Percentiles rank a stretch among this genome's conserved stretches.
These are phyloP conservation scores for Cordyceps fumosorosea DNA, from an alignment of 2,329 filamentous ascomycete genomes.

Conservation along the genomic window DNA sequence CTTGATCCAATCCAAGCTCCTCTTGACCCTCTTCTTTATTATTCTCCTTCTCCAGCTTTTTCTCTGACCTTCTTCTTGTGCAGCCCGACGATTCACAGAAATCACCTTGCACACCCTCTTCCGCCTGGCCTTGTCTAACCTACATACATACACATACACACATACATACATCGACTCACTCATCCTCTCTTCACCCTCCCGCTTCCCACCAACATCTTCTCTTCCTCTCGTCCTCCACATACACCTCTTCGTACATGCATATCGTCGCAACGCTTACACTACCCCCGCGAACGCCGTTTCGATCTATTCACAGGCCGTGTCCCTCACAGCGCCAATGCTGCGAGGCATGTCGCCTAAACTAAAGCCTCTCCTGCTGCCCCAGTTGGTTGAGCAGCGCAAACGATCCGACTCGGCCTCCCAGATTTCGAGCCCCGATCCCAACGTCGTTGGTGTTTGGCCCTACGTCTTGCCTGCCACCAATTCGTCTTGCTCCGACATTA, in stretches of 20 bases:
- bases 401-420: constrained; percentile 25
- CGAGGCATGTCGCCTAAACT: constrained; percentile 40
- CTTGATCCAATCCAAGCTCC: too few species aligned
- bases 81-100: background rate
- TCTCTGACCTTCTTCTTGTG: background rate
- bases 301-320: constrained; percentile 7
- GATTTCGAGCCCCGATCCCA: constrained; percentile 23
- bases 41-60: constrained; percentile 10
- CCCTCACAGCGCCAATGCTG: constrained; percentile 7
- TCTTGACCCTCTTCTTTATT: too few species aligned
- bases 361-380: constrained; percentile 47
- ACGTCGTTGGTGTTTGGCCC: constrained; percentile 23
- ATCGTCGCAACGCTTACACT: background rate
- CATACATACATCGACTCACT: background rate
- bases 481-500: constrained; percentile 59
- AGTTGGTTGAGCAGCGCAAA: constrained; percentile 45
- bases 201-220: background rate
- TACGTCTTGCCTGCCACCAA: constrained; percentile 42
- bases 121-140: background rate
- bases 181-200: background rate
- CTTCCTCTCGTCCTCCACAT: background rate
- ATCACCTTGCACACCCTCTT: background rate
- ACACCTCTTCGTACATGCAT: background rate
- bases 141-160: background rate
- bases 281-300: background rate